These are phyloP conservation scores for Suillus spraguei DNA, from an alignment of 768 basidiomycete genomes.

Conservation along the genomic window DNA sequence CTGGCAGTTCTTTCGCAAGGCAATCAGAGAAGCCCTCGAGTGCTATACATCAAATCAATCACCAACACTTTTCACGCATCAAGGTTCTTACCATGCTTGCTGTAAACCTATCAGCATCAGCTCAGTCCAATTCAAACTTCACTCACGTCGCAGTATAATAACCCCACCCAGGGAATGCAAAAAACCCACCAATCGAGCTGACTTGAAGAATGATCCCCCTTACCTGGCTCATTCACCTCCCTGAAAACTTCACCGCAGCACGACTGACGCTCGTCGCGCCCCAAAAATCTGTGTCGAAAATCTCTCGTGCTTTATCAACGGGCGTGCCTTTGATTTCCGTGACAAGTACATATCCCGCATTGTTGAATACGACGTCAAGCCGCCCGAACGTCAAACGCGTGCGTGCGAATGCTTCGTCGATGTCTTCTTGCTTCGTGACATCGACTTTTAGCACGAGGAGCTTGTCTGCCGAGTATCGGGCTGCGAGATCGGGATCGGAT, in stretches of 20 bases:
- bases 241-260: background rate
- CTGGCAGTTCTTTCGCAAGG: background rate
- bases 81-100: background rate
- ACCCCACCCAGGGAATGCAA: background rate
- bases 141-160: background rate
- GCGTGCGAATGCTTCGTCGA: background rate
- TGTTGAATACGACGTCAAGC: background rate
- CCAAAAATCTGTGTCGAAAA: background rate
- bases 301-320: background rate
- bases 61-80: background rate
- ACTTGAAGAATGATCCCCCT: background rate
- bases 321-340: background rate
- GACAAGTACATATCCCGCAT: background rate
- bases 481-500: background rate
- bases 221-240: background rate
- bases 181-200: background rate
- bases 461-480: background rate
- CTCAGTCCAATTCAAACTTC: background rate
- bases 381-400: background rate
- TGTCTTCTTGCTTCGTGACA: background rate
- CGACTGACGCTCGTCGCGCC: background rate
- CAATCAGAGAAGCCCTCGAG: background rate
- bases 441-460: background rate
- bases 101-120: background rate
- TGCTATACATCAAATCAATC: background rate